A percentile compares a stretch with the other conserved stretches of the same genome.
phyloP scores from a whole-genome alignment of 176 grass and related monocot genomes.

The Thalia dealbata region DNA sequence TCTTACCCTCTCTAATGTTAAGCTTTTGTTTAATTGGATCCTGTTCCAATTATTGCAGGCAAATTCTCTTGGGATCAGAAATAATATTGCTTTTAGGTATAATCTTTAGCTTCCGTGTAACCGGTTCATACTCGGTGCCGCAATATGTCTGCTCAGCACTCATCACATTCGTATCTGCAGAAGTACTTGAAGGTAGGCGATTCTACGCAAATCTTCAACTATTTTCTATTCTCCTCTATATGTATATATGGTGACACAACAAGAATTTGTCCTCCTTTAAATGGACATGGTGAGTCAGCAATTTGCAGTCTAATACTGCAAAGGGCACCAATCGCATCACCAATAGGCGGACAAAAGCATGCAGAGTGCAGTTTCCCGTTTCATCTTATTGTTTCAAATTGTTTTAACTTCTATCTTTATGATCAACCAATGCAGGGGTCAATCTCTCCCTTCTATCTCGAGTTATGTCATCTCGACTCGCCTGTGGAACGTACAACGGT shows the following conservation, averaged over 20 bases:
- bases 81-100: background rate
- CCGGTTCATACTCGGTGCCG: background rate
- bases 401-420: background rate
- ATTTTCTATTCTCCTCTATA: no score
- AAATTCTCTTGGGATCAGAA: conserved; percentile 12
- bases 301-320: no score
- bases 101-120: conserved; percentile 1
- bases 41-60: background rate
- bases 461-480: conserved; percentile 87
- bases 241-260: no score
- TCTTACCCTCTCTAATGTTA: no score
- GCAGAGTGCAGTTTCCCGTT: background rate
- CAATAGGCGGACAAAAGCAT: background rate
- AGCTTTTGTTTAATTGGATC: background rate
- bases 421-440: conserved; percentile 43
- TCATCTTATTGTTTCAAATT: background rate
- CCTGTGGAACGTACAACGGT: conserved; percentile 80
- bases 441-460: conserved; percentile 74
- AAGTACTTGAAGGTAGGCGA: conserved; percentile 7
- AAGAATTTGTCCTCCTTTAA: no score
- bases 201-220: background rate
- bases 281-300: no score
- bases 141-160: conserved; percentile 10
- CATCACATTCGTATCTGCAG: conserved; percentile 9
- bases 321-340: no score